These are phyloP conservation scores for Fusarium denticulatum DNA, from an alignment of 2,329 filamentous ascomycete species.

Conservation along the genomic window DNA sequence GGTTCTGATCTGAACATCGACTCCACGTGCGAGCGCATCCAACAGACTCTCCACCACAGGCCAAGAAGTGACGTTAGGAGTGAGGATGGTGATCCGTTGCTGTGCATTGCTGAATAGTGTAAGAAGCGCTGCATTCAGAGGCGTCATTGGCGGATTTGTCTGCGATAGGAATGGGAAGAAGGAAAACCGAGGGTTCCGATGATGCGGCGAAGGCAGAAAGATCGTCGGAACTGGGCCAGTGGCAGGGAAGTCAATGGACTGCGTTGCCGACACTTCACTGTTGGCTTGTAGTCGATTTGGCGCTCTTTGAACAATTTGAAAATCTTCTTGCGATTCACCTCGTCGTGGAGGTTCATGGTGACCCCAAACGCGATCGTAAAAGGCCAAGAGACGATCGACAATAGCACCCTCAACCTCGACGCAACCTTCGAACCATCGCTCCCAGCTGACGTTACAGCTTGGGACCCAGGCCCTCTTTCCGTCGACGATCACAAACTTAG, in stretches of 20 bases:
- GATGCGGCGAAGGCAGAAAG: conserved; percentile 79
- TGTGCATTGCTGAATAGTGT: conserved; percentile 68
- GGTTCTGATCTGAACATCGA: conserved; percentile 75
- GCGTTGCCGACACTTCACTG: conserved; percentile 43
- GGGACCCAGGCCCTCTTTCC: conserved; percentile 73
- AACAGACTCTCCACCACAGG: conserved; percentile 71
- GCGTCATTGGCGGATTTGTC: conserved; percentile 67
- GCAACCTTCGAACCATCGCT: conserved; percentile 86
- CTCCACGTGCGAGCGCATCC: conserved; percentile 69
- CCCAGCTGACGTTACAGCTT: conserved; percentile 88
- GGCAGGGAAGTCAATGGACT: conserved; percentile 42
- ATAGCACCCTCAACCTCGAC: conserved; percentile 72
- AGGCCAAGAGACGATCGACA: conserved; percentile 69
- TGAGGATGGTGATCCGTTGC: conserved; percentile 73
- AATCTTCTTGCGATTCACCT: not conserved
- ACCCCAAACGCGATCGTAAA: conserved; percentile 77
- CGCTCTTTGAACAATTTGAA: no score
- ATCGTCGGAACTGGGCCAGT: conserved; percentile 60
- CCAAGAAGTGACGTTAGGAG: conserved; percentile 79
- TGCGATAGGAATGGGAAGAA: conserved; percentile 65
- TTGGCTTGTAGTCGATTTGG: not conserved
- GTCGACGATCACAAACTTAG: conserved; percentile 83
- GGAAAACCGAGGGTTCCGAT: conserved; percentile 71
- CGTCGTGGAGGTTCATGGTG: conserved; percentile 5
- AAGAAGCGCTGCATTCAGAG: conserved; percentile 73